Conservation (phyloP, 305 asterid genomes). For the Fraxinus sp. region DNA sequence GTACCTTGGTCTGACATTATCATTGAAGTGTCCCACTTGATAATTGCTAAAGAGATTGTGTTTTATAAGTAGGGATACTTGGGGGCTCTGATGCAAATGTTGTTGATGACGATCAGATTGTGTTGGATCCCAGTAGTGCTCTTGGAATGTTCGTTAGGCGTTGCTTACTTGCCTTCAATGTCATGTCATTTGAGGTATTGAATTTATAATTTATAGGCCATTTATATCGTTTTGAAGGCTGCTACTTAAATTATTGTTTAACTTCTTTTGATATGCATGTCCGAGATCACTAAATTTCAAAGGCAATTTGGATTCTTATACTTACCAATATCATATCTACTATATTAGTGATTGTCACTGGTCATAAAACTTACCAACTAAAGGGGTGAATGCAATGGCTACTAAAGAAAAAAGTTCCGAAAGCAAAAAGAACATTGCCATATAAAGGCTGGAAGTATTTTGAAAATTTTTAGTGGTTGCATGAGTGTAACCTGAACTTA, state of each 20-base stretch:
- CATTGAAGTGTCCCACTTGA: conserved; percentile 1
- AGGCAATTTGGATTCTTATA: neutral
- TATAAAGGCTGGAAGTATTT: neutral
- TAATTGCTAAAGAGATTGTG: conserved; percentile 1
- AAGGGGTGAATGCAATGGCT: neutral
- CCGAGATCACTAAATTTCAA: neutral
- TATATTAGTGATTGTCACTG: neutral
- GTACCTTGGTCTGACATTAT: neutral
- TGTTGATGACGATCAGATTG: conserved; percentile 81
- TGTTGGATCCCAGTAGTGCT: conserved; percentile 78
- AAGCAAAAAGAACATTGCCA: neutral
- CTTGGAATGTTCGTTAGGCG: conserved; percentile 78
- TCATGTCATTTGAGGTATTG: conserved; percentile 83
- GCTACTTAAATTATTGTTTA: neutral
- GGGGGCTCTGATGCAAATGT: conserved; percentile 64
- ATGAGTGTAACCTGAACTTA: neutral
- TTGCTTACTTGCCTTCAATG: conserved; percentile 78
- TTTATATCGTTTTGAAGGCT: neutral
- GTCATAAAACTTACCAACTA: neutral
- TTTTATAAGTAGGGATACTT: conserved; percentile 53
- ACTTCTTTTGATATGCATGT: neutral
- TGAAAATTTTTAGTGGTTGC: neutral
- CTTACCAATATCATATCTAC: neutral
- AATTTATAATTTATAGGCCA: neutral
- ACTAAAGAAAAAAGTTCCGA: neutral